Evolutionary conservation across 805 yeast species (phyloP), one percentile per base, ranked within the genome.

Genomic region (Candida chilensis): DNA sequence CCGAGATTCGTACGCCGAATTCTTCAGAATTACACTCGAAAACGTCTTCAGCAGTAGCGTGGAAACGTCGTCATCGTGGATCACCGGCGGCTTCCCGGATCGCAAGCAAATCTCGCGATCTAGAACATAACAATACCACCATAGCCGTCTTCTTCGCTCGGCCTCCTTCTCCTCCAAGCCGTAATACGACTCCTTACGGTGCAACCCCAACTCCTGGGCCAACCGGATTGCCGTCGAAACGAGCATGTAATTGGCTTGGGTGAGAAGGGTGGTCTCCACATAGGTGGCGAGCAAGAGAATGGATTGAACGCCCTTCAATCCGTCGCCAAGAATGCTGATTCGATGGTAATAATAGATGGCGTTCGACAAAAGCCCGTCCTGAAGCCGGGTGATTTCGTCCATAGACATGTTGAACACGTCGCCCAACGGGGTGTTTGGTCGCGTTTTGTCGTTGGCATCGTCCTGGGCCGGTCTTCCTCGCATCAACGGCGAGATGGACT

Each of bases 261-360:
- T 22, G 6, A 22, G 13, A 7, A 22, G 38, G 25, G 42, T 46
- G 9, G 42, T 42, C 34, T 49, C 64, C 20, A 64, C 48, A 36
- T 57, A 69, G 3, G 52, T 35, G 1, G 66, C 48, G 27, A 78
- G 45, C 16, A 77, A 40, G 16, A 79, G 37, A 7, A 75, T 50
- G 0, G 71, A 82, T 41, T 64, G 74, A 11, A 75, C 49, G 3
- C 76, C 64, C 24, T 51, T 52, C 0, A 70, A 30, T 8, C 78
- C 79, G 36, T 71, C 78, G 38, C 71, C 65, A 20, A 65, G 42
- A 2, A 70, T 53, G 4, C 67, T 49, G 5, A 74, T 45, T 35
- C 71, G 58, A 39, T 71, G 74, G 39, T 66, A 78, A 42, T 71
- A 78, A 41, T 50, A 69, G 16, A 75, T 45, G 1, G 76, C 50